These are phyloP conservation scores for Coemansia sp. DNA, from an alignment of 192 early-diverging fungal genomes.

Conservation along the genomic window DNA sequence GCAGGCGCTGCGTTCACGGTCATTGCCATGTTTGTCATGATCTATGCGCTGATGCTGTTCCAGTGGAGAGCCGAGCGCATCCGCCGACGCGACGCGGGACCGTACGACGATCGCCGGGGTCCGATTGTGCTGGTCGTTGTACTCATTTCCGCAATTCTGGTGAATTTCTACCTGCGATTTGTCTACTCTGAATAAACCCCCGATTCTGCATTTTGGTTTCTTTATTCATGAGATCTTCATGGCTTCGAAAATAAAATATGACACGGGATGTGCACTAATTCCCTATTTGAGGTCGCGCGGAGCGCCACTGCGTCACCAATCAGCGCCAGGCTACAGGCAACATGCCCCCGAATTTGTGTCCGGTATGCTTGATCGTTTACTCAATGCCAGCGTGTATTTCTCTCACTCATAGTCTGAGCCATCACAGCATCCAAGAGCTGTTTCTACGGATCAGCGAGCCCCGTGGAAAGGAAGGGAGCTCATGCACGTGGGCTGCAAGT, in stretches of 20 bases:
- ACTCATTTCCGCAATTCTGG: slow-evolving; percentile 63
- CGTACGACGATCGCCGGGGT: slow-evolving; percentile 75
- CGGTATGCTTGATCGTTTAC: not conserved
- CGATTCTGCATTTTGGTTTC: no score
- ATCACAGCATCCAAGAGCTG: not conserved
- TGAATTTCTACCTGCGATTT: slow-evolving; percentile 71
- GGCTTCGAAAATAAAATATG: no score
- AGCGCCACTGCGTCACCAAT: slow-evolving; percentile 5
- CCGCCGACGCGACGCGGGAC: slow-evolving; percentile 63
- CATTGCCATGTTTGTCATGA: slow-evolving; percentile 74
- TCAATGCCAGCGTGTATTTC: no score
- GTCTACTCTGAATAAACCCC: not conserved
- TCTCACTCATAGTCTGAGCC: not conserved
- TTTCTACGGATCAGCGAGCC: not conserved
- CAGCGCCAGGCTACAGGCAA: not conserved
- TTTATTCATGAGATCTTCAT: no score
- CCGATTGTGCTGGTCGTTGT: slow-evolving; percentile 70
- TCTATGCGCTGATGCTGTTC: slow-evolving; percentile 73
- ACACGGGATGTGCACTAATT: not conserved
- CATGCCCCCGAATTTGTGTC: not conserved
- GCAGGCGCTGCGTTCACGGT: slow-evolving; percentile 68
- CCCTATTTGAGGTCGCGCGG: not conserved
- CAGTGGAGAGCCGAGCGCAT: slow-evolving; percentile 75
- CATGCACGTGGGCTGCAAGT: not conserved
- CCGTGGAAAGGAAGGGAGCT: not conserved